Evolutionary conservation across 2,329 filamentous ascomycete genomes (phyloP), one percentile per base, ranked within the genome.

Genomic region (Diaporthe aspalathi): DNA sequence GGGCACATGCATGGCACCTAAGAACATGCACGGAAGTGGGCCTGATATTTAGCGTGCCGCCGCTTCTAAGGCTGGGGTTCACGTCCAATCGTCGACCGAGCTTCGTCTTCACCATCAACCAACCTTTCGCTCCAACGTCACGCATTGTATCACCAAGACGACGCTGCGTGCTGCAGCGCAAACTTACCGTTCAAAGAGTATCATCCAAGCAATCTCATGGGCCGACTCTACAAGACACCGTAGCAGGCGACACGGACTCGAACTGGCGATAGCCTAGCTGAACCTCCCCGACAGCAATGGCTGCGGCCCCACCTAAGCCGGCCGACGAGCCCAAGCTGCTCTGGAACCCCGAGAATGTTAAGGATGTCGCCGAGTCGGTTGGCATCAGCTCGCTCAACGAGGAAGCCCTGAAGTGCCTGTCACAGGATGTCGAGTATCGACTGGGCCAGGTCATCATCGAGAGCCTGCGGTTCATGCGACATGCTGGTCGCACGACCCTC

Each of bases 331-430:
- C 84, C n/a, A 85, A 86, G 78, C 85, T 91, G 32, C 91, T 98
- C 76, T 98, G 96, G 96, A 98, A 98, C 79, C 91, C 93, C 22
- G 96, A 99, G 78, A 98, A 97, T 77, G 93, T 99, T 77, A 92
- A 91, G 77, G 96, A 99, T 81, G 95, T 98, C 73, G 95, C 96
- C 76, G 96, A 99, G 82, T 97, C 96, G 1, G 93, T 98, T 60
- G 96, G 96, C 71, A 95, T 99, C 76, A 85, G 89, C 76, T 88
- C 90, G 68, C 87, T 98, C 54, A 90, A 90, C 79, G 94, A 97
- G 72, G 95, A 98, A 73, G 93, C 96, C 27, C 90, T 95, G 56
- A 93, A 96, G 73, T 92, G 94, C 71, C 89, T 99, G 54, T 92
- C 94, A 12, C 94, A 97, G 80, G 96, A 99, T 79, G 94, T 98